Evolutionary conservation across 768 basidiomycete species (phyloP).

Genomic region (Naematelia aurantialba): DNA sequence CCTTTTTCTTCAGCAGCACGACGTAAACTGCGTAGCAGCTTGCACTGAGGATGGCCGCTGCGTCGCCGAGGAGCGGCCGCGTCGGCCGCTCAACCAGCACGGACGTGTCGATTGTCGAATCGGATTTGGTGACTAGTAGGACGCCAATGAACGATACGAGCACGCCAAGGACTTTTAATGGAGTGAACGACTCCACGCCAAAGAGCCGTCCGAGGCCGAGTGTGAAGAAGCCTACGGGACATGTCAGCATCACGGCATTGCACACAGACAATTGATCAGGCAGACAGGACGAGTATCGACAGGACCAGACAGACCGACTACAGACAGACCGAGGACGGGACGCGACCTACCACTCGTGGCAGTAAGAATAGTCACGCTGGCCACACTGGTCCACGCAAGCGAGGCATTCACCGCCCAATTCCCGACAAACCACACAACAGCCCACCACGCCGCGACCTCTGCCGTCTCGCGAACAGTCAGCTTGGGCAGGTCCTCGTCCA

Average conservation of each 20-base stretch:
- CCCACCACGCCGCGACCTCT: slow-evolving; percentile 72
- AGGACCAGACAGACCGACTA: too few species aligned
- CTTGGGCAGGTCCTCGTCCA: slow-evolving; percentile 47
- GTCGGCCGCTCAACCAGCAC: slow-evolving; percentile 26
- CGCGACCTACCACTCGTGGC: slow-evolving; percentile 77
- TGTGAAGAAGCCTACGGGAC: slow-evolving; percentile 83
- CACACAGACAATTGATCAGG: too few species aligned
- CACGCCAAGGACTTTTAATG: slow-evolving; percentile 72
- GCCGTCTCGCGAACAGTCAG: slow-evolving; percentile 70
- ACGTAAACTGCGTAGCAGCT: slow-evolving; percentile 85
- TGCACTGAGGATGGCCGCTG: slow-evolving; percentile 79
- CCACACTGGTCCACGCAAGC: slow-evolving; percentile 85
- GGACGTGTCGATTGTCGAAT: slow-evolving; percentile 54
- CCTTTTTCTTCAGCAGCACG: slow-evolving; percentile 79
- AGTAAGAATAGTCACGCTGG: slow-evolving; percentile 82
- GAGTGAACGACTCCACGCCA: slow-evolving; percentile 70
- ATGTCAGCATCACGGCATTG: too few species aligned
- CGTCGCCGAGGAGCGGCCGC: slow-evolving; percentile 67
- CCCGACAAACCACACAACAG: slow-evolving; percentile 83
- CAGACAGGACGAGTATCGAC: too few species aligned
- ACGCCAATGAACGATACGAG: slow-evolving; percentile 76
- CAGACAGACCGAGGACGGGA: too few species aligned
- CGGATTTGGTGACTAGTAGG: slow-evolving; percentile 80
- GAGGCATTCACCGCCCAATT: slow-evolving; percentile 87
- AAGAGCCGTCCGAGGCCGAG: slow-evolving; percentile 76